A percentile compares a stretch with the other conserved stretches of the same genome.
Evolutionary conservation across 129 eudicot species (phyloP).

Genomic region (Flaveria bidentis): DNA sequence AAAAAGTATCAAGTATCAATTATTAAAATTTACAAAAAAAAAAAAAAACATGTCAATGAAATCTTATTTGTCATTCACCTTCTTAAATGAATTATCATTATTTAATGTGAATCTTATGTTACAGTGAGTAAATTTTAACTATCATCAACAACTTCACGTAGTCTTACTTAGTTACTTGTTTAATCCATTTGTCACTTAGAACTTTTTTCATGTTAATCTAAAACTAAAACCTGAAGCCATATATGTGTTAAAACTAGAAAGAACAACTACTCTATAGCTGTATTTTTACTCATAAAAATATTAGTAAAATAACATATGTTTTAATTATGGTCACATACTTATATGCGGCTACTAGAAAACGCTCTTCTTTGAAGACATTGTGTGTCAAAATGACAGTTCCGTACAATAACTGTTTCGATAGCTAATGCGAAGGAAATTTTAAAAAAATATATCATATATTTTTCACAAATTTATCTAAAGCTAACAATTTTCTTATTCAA

Average conservation of each 20-base stretch:
- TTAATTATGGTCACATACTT: neutral
- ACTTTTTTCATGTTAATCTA: neutral
- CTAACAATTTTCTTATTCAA: too few species aligned
- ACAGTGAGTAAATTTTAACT: neutral
- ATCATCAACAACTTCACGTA: too few species aligned
- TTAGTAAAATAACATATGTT: neutral
- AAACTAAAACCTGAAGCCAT: too few species aligned
- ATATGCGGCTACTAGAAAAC: neutral
- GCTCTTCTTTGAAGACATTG: neutral
- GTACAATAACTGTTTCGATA: neutral
- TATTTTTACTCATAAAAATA: neutral
- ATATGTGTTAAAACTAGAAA: too few species aligned
- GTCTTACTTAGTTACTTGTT: neutral
- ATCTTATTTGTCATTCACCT: too few species aligned
- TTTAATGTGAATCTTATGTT: neutral
- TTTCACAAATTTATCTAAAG: neutral
- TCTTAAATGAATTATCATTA: too few species aligned
- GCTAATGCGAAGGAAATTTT: neutral
- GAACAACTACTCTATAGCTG: too few species aligned
- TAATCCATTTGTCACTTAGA: neutral
- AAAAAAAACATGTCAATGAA: too few species aligned
- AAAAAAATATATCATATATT: neutral
- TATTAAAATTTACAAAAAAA: too few species aligned
- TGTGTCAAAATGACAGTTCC: neutral
- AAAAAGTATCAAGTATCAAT: too few species aligned